A percentile compares a stretch with the other conserved stretches of the same genome.
Evolutionary conservation across 2,329 filamentous ascomycete species (phyloP).

Genomic region (Arthrobotrys musiformis): DNA sequence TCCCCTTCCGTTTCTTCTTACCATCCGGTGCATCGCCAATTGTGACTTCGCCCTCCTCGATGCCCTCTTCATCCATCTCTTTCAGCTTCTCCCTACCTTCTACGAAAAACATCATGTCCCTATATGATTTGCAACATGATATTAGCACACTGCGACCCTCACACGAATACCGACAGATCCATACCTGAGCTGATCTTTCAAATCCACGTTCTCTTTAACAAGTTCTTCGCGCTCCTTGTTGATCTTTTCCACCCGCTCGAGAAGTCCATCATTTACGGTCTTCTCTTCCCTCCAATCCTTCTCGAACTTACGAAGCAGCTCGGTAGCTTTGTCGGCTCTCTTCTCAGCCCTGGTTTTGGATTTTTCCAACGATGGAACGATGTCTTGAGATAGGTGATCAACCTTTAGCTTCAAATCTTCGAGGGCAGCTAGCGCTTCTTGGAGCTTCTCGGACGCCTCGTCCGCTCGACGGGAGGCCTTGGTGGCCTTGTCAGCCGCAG

Average conservation of each 20-base stretch:
- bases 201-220: conserved; percentile 71
- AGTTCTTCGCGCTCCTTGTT: conserved; percentile 70
- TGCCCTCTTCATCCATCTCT: conserved; percentile 51
- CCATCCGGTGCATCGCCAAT: conserved; percentile 37
- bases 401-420: conserved; percentile 69
- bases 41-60: conserved; percentile 50
- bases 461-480: conserved; percentile 44
- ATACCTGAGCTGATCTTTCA: conserved; percentile 52
- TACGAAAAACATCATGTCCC: conserved; percentile 53
- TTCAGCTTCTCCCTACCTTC: conserved; percentile 54
- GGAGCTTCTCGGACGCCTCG: conserved; percentile 67
- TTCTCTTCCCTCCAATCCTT: conserved; percentile 88
- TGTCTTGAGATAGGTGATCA: conserved; percentile 67
- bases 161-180: not conserved
- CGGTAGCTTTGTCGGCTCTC: conserved; percentile 76
- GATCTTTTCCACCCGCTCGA: conserved; percentile 81
- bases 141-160: not conserved
- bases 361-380: conserved; percentile 76
- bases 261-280: conserved; percentile 79
- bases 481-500: conserved; percentile 82
- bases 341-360: conserved; percentile 76
- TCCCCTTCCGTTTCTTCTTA: conserved; percentile 46
- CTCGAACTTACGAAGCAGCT: conserved; percentile 78
- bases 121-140: not conserved
- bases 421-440: conserved; percentile 67